Conservation (phyloP, 768 basidiomycete genomes). For the Tephrocybe rancida region DNA sequence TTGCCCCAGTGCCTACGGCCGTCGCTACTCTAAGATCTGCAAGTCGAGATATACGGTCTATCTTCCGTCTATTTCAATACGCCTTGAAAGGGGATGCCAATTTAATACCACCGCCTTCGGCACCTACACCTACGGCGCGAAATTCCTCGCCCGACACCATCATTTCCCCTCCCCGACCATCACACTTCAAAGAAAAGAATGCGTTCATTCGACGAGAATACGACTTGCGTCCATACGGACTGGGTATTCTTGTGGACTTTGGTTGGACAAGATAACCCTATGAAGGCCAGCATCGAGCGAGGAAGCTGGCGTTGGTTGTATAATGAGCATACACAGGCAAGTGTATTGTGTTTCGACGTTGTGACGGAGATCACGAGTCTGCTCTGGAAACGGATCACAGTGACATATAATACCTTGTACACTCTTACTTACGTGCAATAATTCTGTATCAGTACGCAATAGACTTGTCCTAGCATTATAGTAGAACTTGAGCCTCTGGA, state of each 20-base stretch:
- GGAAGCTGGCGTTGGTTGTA: background rate
- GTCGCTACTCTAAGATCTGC: constrained; percentile 5
- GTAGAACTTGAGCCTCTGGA: no score
- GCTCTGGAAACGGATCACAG: constrained; percentile 15
- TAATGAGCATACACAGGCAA: background rate
- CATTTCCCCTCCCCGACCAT: constrained; percentile 11
- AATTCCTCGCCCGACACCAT: constrained; percentile 11
- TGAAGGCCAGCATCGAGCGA: background rate
- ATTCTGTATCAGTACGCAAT: constrained; percentile 15
- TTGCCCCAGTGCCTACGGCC: constrained; percentile 9
- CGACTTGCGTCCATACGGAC: constrained; percentile 72
- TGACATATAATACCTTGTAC: constrained; percentile 21
- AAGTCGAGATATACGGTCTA: constrained; percentile 16
- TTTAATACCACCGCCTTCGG: background rate
- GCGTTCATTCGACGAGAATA: constrained; percentile 53
- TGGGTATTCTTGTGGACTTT: constrained; percentile 75
- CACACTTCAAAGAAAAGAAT: constrained; percentile 17
- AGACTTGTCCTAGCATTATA: background rate
- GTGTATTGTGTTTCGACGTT: background rate
- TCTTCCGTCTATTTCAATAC: constrained; percentile 18
- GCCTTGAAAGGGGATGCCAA: constrained; percentile 6
- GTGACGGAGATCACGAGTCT: constrained; percentile 3
- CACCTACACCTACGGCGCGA: constrained; percentile 7
- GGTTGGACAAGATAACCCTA: constrained; percentile 51
- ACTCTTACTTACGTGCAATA: constrained; percentile 13